Conservation (phyloP, 257 asterid genomes). For the Paraleonurus japonicus region DNA sequence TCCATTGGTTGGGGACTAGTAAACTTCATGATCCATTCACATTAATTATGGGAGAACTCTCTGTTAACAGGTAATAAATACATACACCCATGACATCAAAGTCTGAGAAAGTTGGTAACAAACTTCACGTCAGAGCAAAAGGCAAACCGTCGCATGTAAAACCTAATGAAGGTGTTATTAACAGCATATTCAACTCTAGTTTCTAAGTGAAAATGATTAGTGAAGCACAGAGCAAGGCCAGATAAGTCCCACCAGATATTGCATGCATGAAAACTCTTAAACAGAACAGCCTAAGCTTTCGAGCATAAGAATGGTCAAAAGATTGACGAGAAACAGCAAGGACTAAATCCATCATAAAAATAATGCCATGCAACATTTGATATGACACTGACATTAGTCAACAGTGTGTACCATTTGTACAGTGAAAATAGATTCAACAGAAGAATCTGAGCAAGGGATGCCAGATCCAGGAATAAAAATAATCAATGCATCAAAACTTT, state of each 20-base stretch:
- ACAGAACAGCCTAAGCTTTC: conserved; percentile 1
- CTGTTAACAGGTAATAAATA: not conserved
- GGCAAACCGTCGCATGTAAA: not conserved
- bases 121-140: conserved; percentile 3
- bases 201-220: not conserved
- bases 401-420: not conserved
- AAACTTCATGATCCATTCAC: not conserved
- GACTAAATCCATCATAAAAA: not conserved
- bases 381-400: conserved; percentile 10
- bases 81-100: not conserved
- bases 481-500: conserved; percentile 3
- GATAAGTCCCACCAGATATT: conserved; percentile 4
- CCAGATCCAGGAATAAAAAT: conserved; percentile 16
- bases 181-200: not conserved
- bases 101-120: not conserved
- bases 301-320: conserved; percentile 25
- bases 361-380: not conserved
- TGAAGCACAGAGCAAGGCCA: conserved; percentile 8
- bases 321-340: conserved; percentile 7
- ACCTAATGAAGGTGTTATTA: conserved; percentile 11
- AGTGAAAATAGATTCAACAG: not conserved
- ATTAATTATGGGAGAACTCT: not conserved
- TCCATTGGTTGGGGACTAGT: not conserved
- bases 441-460: conserved; percentile 10
- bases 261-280: conserved; percentile 1